A percentile compares a stretch with the other conserved stretches of the same genome.
Conservation (phyloP, 2,329 filamentous ascomycete species). For the Pochonia chlamydosporia region DNA sequence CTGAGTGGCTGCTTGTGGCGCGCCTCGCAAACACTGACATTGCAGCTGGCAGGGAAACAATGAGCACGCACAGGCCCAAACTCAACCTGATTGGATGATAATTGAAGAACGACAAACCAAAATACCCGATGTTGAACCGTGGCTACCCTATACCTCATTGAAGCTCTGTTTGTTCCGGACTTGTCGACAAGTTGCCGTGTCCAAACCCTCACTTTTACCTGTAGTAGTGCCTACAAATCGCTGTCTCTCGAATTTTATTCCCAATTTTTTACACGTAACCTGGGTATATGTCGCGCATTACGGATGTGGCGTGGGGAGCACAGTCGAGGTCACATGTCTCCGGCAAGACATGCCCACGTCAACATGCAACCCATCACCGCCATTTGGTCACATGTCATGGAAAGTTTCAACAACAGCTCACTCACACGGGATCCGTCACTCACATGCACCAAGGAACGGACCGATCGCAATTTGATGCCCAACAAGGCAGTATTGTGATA, state of each 20-base stretch:
- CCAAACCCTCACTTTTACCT: too few species aligned
- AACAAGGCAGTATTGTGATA: not conserved
- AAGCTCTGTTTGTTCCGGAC: too few species aligned
- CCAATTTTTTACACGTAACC: too few species aligned
- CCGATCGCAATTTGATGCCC: not conserved
- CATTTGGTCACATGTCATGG: not conserved
- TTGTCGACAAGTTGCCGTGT: too few species aligned
- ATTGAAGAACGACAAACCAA: too few species aligned
- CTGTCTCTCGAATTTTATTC: too few species aligned
- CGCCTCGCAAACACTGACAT: not conserved
- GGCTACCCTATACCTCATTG: not conserved
- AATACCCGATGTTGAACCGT: not conserved
- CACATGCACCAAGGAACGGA: not conserved
- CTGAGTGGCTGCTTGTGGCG: not conserved
- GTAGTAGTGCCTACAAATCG: too few species aligned
- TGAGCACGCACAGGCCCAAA: not conserved
- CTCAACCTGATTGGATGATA: not conserved
- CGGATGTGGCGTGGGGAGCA: too few species aligned
- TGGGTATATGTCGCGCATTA: too few species aligned
- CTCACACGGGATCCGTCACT: too few species aligned
- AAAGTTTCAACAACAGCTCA: too few species aligned
- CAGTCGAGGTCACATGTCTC: not conserved
- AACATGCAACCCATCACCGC: not conserved
- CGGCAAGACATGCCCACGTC: not conserved
- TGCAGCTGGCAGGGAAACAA: constrained; percentile 2